phyloP scores from a whole-genome alignment of 225 moss, liverwort and hornwort species.

The Bryoerythrophyllum caledonicum region DNA sequence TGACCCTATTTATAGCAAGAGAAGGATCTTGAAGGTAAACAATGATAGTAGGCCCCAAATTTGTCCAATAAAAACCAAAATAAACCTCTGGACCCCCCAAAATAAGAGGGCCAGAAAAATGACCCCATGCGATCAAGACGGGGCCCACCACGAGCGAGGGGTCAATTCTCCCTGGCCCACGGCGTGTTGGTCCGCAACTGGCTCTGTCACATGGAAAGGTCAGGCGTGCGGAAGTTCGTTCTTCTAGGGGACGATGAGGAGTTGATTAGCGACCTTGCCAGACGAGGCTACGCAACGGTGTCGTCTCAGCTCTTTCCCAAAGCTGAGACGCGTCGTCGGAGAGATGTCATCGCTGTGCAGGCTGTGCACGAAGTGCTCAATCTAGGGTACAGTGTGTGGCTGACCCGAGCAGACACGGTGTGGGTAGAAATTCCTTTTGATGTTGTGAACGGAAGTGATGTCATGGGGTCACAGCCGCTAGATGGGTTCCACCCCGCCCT shows the following conservation, averaged over 20 bases:
- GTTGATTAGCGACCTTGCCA: constrained; percentile 59
- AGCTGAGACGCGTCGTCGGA: constrained; percentile 12
- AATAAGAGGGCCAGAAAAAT: no score
- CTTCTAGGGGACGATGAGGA: constrained; percentile 68
- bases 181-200: constrained; percentile 75
- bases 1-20: no score
- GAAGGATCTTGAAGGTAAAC: no score
- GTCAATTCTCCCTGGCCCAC: no score
- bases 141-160: no score
- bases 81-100: no score
- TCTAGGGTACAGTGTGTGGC: constrained; percentile 72
- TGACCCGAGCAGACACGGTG: constrained; percentile 77
- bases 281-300: constrained; percentile 79
- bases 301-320: constrained; percentile 44
- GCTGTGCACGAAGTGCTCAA: constrained; percentile 60
- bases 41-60: no score
- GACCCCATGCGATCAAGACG: no score
- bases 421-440: constrained; percentile 67
- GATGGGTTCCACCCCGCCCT: constrained; percentile 58
- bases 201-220: constrained; percentile 67
- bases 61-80: no score
- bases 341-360: constrained; percentile 49
- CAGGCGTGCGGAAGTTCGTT: constrained; percentile 65
- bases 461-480: constrained; percentile 51
- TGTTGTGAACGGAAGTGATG: constrained; percentile 8